These are phyloP conservation scores for Cadophora sp. DNA, from an alignment of 2,329 filamentous ascomycete species.

Conservation along the genomic window DNA sequence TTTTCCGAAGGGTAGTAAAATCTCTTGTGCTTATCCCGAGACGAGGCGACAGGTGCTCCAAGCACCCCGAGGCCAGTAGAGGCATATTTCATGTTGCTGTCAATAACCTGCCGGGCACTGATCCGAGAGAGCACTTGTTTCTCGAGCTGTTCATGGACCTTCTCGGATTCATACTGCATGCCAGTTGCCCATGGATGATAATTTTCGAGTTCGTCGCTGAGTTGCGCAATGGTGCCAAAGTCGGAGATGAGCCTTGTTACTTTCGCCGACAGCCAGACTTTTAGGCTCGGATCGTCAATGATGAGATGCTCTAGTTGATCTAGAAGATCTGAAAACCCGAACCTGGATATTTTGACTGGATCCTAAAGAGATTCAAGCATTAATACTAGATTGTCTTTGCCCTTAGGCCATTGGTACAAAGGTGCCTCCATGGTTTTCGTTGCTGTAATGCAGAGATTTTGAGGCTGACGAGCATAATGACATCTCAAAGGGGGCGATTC, in stretches of 20 bases:
- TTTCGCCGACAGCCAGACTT: neutral
- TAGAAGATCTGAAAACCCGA: neutral
- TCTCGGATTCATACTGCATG: neutral
- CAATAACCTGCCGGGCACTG: neutral
- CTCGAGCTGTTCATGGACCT: no score
- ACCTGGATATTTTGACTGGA: neutral
- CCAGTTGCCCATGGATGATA: neutral
- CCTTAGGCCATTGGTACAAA: neutral
- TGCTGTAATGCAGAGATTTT: neutral
- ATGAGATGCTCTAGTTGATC: neutral
- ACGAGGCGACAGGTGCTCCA: neutral
- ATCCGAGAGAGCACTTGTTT: neutral
- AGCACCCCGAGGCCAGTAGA: neutral
- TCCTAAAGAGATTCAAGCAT: neutral
- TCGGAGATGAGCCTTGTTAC: neutral
- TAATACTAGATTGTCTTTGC: neutral
- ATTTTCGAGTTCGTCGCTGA: neutral
- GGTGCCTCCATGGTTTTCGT: neutral
- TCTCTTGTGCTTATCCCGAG: neutral
- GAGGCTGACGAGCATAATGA: neutral
- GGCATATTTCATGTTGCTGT: neutral
- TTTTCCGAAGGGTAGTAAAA: neutral
- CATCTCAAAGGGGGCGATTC: neutral
- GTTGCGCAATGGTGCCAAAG: neutral
- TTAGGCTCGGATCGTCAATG: neutral